A percentile compares a stretch with the other conserved stretches of the same genome.
These are phyloP conservation scores for Heteromeles arbutifolia DNA, from an alignment of 306 rosid genomes.

Conservation along the genomic window DNA sequence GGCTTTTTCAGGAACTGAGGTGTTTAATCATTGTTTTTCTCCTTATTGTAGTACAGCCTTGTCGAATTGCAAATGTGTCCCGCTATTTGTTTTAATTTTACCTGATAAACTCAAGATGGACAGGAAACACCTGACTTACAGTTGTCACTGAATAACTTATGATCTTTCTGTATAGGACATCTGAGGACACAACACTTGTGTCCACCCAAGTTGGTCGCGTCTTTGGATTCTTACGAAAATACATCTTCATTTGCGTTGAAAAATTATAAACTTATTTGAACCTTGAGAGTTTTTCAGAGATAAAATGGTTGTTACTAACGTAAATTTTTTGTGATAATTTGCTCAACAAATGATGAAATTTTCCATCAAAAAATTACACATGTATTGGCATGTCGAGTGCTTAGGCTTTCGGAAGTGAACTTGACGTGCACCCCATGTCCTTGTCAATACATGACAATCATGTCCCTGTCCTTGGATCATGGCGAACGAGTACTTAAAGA, in stretches of 20 bases:
- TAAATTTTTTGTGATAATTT: background rate
- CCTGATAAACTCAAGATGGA: background rate
- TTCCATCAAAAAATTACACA: background rate
- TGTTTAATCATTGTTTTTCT: background rate
- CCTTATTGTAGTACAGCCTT: background rate
- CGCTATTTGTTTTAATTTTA: background rate
- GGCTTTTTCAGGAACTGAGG: slow-evolving; percentile 76
- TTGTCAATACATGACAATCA: background rate
- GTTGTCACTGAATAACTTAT: background rate
- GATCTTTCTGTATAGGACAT: background rate
- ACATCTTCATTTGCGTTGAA: background rate
- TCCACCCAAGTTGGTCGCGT: background rate
- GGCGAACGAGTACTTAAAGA: background rate
- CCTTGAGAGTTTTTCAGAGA: background rate
- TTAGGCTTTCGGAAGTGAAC: background rate
- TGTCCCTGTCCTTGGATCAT: background rate
- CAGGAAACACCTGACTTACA: too few relatives aligned
- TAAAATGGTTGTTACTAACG: background rate
- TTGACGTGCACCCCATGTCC: background rate
- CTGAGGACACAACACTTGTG: background rate
- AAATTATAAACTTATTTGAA: background rate
- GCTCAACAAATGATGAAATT: background rate
- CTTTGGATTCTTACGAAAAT: background rate
- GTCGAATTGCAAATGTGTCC: background rate
- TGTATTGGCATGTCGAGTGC: background rate